A percentile compares a stretch with the other conserved stretches of the same genome.
phyloP scores from a whole-genome alignment of 2,329 filamentous ascomycete species.

The Penicillium sp. region DNA sequence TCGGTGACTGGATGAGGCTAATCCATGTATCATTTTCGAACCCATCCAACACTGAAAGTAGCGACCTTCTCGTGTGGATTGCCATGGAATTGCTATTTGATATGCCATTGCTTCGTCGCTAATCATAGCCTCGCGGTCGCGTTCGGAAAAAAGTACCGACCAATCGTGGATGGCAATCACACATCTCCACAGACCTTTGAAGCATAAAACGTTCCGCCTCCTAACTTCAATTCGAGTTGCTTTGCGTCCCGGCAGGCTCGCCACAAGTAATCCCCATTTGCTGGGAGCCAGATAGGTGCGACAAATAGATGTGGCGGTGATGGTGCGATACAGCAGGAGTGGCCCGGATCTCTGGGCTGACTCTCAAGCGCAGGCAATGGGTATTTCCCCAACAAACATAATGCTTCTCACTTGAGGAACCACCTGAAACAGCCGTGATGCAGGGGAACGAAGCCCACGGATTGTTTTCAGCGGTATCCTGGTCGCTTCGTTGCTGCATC shows the following conservation, averaged over 20 bases:
- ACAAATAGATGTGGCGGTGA: no score
- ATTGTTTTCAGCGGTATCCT: no score
- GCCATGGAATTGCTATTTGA: background rate
- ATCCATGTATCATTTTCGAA: background rate
- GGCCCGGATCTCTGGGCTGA: no score
- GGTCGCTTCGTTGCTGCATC: no score
- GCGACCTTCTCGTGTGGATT: background rate
- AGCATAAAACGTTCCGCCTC: background rate
- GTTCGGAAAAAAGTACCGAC: slow-evolving; percentile 13
- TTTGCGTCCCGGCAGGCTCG: background rate
- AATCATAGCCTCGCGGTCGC: background rate
- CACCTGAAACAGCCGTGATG: no score
- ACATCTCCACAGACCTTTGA: background rate
- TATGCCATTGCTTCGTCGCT: background rate
- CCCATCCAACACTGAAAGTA: background rate
- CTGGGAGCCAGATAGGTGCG: no score
- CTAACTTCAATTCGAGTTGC: background rate
- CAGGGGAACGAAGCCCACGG: no score
- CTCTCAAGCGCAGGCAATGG: no score
- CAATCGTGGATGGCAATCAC: slow-evolving; percentile 8
- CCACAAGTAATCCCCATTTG: background rate
- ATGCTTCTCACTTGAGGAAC: no score
- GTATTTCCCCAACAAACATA: no score
- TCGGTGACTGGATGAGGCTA: background rate
- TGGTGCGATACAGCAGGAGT: no score